Base-by-base conservation (phyloP, 805 yeast genomes). In the Pichia nakasei region DNA sequence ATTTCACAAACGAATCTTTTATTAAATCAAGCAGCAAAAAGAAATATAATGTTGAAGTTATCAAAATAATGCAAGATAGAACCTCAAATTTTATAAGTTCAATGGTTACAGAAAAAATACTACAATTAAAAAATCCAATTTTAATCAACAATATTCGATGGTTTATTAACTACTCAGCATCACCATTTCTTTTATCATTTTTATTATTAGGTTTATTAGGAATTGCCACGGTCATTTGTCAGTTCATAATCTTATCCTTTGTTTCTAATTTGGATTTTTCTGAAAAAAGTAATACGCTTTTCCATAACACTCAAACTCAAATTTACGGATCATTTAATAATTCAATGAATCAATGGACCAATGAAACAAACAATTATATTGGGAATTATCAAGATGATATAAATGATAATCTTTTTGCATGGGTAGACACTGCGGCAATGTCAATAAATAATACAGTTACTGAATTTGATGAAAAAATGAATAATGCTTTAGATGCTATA, bases 401-500 rank as follows among this genome's bases (percentile, higher is more conserved):
- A 27, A 93, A 93, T 59, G 63, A 69, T 4, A 74, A 79, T 32
- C 49, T 87, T 15, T 76, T 89, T 48, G 84, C 85, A 0, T 75
- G 84, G 76, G 69, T 85, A 1, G 68, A 70, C 42, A 66, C 68
- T 1, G 71, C 87, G 0, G 75, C 93, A 0, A 52, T 58, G 0
- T 58, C 80, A 0, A 61, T 87, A 2, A 85, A 85, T 55, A 48
- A 61, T 9, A 84, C 95, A 0, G 67, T 86, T 1, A 61, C 70
- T 19, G 63, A 59, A 1, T 81, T 88, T 59, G 68, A 82, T 41
- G 63, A 57, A 3, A 69, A 65, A n/a, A 72, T 89, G 66, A 80
- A 84, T 56, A 53, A 56, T 4, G 78, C 78, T 0, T 59, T 93
- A 6, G 68, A 69, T 24, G 67, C 70, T 9, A 69, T 79, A 0